Evolutionary conservation across 1,284 basidiomycete species (phyloP).

Genomic region (Ganoderma leucocontextum): DNA sequence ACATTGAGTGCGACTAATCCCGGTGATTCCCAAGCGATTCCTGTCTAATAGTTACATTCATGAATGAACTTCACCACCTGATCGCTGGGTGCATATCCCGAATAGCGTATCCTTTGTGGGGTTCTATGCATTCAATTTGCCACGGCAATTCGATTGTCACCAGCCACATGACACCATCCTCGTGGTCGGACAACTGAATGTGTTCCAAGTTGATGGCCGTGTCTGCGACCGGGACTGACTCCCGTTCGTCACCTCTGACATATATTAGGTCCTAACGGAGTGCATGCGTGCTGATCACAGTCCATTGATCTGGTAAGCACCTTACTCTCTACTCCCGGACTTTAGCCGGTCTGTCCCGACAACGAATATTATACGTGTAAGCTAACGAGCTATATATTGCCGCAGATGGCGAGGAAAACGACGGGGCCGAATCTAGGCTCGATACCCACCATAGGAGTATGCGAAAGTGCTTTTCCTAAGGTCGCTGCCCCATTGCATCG

Average conservation of each 20-base stretch:
- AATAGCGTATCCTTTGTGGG: too few relatives aligned
- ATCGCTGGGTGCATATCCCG: neutral
- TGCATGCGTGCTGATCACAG: conserved; percentile 19
- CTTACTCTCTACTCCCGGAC: conserved; percentile 10
- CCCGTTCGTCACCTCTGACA: neutral
- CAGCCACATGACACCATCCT: neutral
- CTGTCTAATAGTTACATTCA: too few relatives aligned
- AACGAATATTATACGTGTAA: neutral
- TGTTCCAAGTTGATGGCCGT: neutral
- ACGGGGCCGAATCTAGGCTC: neutral
- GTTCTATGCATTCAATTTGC: neutral
- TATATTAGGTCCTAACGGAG: neutral
- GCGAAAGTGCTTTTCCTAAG: neutral
- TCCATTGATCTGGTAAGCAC: conserved; percentile 1
- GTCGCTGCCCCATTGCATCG: neutral
- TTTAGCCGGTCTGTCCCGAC: conserved; percentile 18
- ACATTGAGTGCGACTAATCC: neutral
- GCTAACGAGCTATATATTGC: neutral
- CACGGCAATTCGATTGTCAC: neutral
- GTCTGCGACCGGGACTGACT: neutral
- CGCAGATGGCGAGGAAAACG: neutral
- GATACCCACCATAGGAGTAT: neutral
- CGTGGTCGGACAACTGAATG: neutral
- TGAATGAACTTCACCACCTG: neutral
- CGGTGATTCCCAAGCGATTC: neutral